Evolutionary conservation across 768 basidiomycete species (phyloP), one percentile per base, ranked within the genome.

Genomic region (Filobasidium wieringae): DNA sequence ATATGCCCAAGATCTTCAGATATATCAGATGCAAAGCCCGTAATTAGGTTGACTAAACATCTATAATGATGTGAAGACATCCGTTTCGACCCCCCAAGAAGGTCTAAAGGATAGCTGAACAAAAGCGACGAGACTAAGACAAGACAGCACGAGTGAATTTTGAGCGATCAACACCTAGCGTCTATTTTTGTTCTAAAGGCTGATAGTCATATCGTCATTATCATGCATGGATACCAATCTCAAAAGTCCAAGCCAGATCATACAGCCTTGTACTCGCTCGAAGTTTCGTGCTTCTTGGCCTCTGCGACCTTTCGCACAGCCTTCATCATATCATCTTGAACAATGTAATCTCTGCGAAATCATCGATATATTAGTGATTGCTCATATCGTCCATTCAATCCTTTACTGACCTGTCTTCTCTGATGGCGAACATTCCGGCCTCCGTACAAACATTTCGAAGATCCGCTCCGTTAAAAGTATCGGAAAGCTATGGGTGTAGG

Each of bases 371-470:
- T 17, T 33, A n/a, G n/a, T 41, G 26, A 17, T 22, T 41, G 32
- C 7, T 12, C 5, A 17, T 27, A 14, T 51, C 7, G 24, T 34
- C 32, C 8, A 7, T 2, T 15, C 3, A 31, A 37, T 49, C 5
- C n/a, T 27, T 9, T 4, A 71, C 80, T 54, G 55, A 85, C 87
- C 88, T 79, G 66, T 96, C 93, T 59, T 96, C 93, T 45, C 95
- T 82, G 66, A 99, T 96, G 7, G 95, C 95, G 69, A 96, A 97
- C 90, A 99, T 93, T 43, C 93, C 93, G 22, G 88, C 86, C 74
- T 93, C 91, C 3, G 90, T 95, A 40, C 92, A 83, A 24, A 96
- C 87, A 71, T 97, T 97, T 49, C 91, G 81, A 69, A 96, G 73
- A 77, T 97, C 95, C 17, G 95, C 95, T 54, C 95, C 95, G 71